These are phyloP conservation scores for Fusarium sp. DNA, from an alignment of 2,329 filamentous ascomycete species.

Conservation along the genomic window DNA sequence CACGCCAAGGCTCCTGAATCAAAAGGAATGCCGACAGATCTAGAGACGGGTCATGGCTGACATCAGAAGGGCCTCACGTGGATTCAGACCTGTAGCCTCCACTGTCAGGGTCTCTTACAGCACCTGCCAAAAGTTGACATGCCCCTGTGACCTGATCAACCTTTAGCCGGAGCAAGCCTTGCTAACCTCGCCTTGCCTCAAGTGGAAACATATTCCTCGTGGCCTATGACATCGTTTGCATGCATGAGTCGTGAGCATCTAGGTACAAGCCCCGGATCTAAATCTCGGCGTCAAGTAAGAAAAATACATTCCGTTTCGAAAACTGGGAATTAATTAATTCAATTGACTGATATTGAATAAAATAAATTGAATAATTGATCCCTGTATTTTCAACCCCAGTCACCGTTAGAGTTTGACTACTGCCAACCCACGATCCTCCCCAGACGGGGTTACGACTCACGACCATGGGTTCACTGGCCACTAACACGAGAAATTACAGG, in stretches of 20 bases:
- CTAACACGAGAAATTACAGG: constrained; percentile 8
- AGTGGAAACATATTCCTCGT: constrained; percentile 23
- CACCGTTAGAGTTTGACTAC: constrained; percentile 11
- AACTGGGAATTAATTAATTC: not conserved
- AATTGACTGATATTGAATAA: constrained; percentile 12
- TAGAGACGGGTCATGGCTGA: constrained; percentile 28
- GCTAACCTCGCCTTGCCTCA: constrained; percentile 10
- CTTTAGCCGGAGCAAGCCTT: constrained; percentile 32
- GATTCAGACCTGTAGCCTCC: constrained; percentile 5
- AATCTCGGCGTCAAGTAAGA: not conserved
- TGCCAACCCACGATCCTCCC: constrained; percentile 10
- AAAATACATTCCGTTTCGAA: constrained; percentile 17
- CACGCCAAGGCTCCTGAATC: constrained; percentile 27
- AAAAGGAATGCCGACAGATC: constrained; percentile 39
- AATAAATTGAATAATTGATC: not conserved
- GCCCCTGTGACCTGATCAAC: constrained; percentile 35
- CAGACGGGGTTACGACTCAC: constrained; percentile 9
- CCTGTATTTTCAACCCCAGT: not conserved
- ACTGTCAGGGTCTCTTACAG: constrained; percentile 4
- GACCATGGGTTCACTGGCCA: constrained; percentile 5
- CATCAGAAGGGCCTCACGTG: constrained; percentile 34
- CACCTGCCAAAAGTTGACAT: constrained; percentile 12
- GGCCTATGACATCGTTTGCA: constrained; percentile 33
- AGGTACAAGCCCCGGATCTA: constrained; percentile 3
- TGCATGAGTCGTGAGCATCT: constrained; percentile 28